A percentile compares a stretch with the other conserved stretches of the same genome.
Evolutionary conservation across 2,329 filamentous ascomycete genomes (phyloP).

Genomic region (Alternaria gansuensis): DNA sequence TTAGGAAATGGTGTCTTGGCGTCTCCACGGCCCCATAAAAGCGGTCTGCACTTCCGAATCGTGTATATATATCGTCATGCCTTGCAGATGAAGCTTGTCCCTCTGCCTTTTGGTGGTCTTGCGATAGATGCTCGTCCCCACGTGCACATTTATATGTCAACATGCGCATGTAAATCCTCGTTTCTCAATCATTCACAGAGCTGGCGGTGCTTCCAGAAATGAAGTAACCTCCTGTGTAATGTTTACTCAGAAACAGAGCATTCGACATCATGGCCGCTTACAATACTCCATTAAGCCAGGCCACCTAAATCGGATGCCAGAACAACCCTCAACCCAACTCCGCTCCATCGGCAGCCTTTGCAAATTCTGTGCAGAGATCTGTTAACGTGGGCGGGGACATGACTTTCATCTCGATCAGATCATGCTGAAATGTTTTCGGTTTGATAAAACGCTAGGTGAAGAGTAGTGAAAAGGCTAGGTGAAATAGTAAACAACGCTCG

Average conservation of each 20-base stretch:
- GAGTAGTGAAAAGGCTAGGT: slow-evolving; percentile 21
- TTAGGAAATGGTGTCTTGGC: slow-evolving; percentile 14
- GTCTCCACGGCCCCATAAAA: slow-evolving; percentile 8
- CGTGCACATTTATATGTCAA: not conserved
- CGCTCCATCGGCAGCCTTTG: slow-evolving; percentile 18
- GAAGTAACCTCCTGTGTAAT: not conserved
- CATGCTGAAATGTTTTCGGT: slow-evolving; percentile 3
- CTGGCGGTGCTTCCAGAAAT: not conserved
- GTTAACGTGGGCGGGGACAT: slow-evolving; percentile 23
- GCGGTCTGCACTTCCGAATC: slow-evolving; percentile 3
- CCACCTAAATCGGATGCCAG: slow-evolving; percentile 44
- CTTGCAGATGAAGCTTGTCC: not conserved
- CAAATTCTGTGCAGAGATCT: slow-evolving; percentile 11
- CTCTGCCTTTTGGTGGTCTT: not conserved
- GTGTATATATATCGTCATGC: not conserved
- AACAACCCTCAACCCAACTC: slow-evolving; percentile 22
- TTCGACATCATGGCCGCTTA: slow-evolving; percentile 40
- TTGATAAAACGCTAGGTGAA: slow-evolving; percentile 18
- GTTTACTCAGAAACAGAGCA: slow-evolving; percentile 17
- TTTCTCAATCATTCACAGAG: not conserved
- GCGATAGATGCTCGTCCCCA: not conserved
- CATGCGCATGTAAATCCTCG: not conserved
- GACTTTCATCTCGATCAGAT: not conserved
- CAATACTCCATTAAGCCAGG: slow-evolving; percentile 25
- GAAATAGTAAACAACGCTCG: slow-evolving; percentile 20